Evolutionary conservation across 768 basidiomycete genomes (phyloP), one percentile per base, ranked within the genome.

Genomic region (Boletus subparvulus): DNA sequence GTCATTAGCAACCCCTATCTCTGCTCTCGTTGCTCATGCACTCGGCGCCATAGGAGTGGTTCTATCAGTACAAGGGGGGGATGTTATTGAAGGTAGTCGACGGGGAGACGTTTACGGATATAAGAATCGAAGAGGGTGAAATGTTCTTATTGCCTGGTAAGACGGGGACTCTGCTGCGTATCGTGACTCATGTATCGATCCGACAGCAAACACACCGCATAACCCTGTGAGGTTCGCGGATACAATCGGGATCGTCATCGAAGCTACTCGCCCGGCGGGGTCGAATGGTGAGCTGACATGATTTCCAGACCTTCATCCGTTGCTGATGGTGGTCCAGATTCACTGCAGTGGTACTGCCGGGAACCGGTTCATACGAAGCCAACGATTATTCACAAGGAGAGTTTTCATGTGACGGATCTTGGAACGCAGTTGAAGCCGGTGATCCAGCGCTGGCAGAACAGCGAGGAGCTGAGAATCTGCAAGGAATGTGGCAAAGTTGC

Each of bases 81-180:
- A 98, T 98, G 94, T 76, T 92, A 3, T 78, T 99, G 21, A 86
- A 90, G 57, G 87, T 92, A 1, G 87, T 97, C 16, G 91, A 93
- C 47, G 90, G 84, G 8, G 85, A 82, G 11, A 75, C 77, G 59
- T 95, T 95, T 73, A 79, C 80, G 67, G 96, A 98, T 69, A 90
- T 98, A 47, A 76, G 75, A 28, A 97, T 98, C 63, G 88, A 86
- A 60, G 94, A 99, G 72, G 95, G 95, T 46, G 94, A 94, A 58
- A 98, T 98, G 94, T 98, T 97, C 72, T 66, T 98, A 63, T 77
- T 98, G 24, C 96, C 96, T 47, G 90, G 96, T 92, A 60, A 50
- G 80, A 67, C 13, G 30, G 21, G 21, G 37, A 47, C 48, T 17
- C 21, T 19, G 10, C 8, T 9, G 40, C 28, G 50, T 19, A 42